phyloP scores from a whole-genome alignment of 2,329 filamentous ascomycete genomes.

The Epichloe gansuensis region DNA sequence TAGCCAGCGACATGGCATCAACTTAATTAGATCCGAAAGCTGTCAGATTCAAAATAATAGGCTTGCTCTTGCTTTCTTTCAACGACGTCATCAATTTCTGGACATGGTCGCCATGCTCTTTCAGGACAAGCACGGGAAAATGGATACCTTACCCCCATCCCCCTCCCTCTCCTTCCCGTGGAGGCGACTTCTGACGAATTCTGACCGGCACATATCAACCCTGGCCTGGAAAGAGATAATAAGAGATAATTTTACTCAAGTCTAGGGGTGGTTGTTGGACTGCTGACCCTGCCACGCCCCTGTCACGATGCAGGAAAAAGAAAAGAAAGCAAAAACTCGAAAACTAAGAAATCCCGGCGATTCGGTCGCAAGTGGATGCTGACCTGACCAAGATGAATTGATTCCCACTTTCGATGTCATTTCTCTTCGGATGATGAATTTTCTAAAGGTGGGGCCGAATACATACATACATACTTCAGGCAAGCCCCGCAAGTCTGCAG shows the following conservation, averaged over 20 bases:
- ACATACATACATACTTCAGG: not conserved
- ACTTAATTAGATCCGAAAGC: not conserved
- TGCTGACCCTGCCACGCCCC: not conserved
- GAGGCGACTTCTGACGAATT: not conserved
- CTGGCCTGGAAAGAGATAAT: not conserved
- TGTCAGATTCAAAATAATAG: not conserved
- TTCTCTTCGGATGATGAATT: not conserved
- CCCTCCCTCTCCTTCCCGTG: not conserved
- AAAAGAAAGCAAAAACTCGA: not conserved
- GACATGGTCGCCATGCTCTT: not conserved
- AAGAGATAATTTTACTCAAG: not conserved
- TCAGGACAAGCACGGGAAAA: not conserved
- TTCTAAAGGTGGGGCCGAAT: not conserved
- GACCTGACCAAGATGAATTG: not conserved
- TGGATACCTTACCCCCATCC: not conserved
- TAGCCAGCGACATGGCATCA: not conserved
- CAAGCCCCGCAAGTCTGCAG: too few species aligned
- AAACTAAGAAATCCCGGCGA: not conserved
- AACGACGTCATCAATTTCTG: constrained; percentile 3
- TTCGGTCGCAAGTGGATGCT: not conserved
- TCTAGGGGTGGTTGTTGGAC: not conserved
- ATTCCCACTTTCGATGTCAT: not conserved
- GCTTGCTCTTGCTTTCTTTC: not conserved
- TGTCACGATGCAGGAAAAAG: not conserved
- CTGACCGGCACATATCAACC: not conserved